Percentiles rank a stretch among this genome's conserved stretches.
These are phyloP conservation scores for Canavalia ensiformis DNA, from an alignment of 306 rosid genomes.

Conservation along the genomic window DNA sequence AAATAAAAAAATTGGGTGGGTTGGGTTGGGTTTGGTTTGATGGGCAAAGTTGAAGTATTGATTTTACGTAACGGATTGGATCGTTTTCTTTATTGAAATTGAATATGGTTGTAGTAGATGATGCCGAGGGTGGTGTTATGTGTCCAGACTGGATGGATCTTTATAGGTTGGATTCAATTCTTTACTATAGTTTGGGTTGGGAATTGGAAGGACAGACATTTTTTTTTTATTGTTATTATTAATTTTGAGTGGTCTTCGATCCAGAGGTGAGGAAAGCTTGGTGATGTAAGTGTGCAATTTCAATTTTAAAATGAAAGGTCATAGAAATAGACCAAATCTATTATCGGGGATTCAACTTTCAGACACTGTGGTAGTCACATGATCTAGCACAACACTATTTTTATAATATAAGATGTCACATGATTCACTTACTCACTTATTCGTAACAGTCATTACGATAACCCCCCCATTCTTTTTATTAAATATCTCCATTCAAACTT, in stretches of 20 bases:
- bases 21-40: conserved; percentile 47
- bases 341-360: conserved; percentile 52
- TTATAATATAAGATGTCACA: conserved; percentile 45
- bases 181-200: conserved; percentile 50
- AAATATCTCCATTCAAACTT: conserved; percentile 23
- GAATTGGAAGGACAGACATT: conserved; percentile 47
- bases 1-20: conserved; percentile 34
- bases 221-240: conserved; percentile 18
- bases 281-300: conserved; percentile 21
- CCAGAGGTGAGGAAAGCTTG: conserved; percentile 46
- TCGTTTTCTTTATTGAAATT: conserved; percentile 45
- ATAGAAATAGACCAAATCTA: conserved; percentile 45
- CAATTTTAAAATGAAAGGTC: conserved; percentile 37
- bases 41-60: conserved; percentile 22
- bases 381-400: conserved; percentile 39
- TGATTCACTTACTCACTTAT: conserved; percentile 47
- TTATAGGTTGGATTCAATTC: conserved; percentile 50
- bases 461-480: conserved; percentile 16
- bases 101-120: conserved; percentile 41
- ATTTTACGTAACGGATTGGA: conserved; percentile 21
- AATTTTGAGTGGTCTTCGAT: conserved; percentile 41
- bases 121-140: conserved; percentile 40
- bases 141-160: conserved; percentile 58
- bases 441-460: conserved; percentile 38
- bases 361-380: conserved; percentile 54